Percentiles rank a stretch among this genome's conserved stretches.
Conservation (phyloP, 208 protist species). For the Willaertia magna region DNA sequence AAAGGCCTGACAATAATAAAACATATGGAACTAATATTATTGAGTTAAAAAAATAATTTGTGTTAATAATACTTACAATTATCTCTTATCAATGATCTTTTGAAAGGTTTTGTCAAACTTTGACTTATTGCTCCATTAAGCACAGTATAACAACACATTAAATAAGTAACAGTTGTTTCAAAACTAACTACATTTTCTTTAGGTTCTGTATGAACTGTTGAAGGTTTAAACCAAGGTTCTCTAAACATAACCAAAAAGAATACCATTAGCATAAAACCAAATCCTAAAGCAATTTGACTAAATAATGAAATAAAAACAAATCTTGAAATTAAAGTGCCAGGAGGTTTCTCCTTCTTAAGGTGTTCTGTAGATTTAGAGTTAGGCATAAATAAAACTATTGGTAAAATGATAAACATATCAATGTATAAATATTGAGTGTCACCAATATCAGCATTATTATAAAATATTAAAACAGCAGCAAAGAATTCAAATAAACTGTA, state of each 20-base stretch:
- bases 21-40: too few relatives aligned
- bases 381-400: neutral
- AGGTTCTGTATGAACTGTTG: neutral
- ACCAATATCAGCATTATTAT: neutral
- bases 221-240: neutral
- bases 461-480: neutral
- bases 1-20: neutral
- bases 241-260: neutral
- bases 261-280: neutral
- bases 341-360: neutral
- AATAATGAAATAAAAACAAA: conserved; percentile 1
- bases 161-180: conserved; percentile 1
- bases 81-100: neutral
- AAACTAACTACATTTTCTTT: neutral
- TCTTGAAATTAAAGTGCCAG: neutral
- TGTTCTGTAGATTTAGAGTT: neutral
- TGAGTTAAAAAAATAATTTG: too few relatives aligned
- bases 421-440: neutral
- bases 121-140: neutral
- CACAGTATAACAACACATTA: neutral
- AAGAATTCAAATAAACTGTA: conserved; percentile 22
- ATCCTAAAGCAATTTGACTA: neutral
- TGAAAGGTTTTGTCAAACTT: neutral
- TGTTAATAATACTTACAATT: too few relatives aligned
- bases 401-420: neutral